Evolutionary conservation across 495 filamentous ascomycete genomes (phyloP).

Genomic region (Patellaria atrata): DNA sequence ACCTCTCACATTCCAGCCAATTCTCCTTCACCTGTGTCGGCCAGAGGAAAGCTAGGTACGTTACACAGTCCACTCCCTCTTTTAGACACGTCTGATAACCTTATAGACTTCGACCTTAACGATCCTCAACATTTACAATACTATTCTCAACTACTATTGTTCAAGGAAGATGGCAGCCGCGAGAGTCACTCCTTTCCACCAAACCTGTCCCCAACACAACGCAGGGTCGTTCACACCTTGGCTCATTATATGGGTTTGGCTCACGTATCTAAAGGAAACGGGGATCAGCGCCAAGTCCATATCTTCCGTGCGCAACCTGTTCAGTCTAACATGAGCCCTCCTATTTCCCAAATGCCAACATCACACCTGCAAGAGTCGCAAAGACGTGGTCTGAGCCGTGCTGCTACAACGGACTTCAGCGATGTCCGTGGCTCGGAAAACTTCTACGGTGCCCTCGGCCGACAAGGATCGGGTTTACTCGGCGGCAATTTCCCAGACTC

Average conservation of each 20-base stretch:
- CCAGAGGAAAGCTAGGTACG: slow-evolving; percentile 47
- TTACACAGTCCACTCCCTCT: slow-evolving; percentile 3
- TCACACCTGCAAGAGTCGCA: slow-evolving; percentile 57
- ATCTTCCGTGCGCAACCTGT: slow-evolving; percentile 54
- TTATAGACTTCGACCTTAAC: slow-evolving; percentile 66
- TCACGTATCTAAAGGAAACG: slow-evolving; percentile 75
- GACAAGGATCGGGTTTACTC: slow-evolving; percentile 59
- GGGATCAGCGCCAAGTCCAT: slow-evolving; percentile 74
- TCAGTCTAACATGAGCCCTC: slow-evolving; percentile 49
- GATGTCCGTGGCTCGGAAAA: slow-evolving; percentile 63
- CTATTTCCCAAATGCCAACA: slow-evolving; percentile 41
- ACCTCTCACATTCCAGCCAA: slow-evolving; percentile 54
- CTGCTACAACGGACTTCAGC: slow-evolving; percentile 96
- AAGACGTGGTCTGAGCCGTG: slow-evolving; percentile 72
- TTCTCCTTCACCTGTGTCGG: slow-evolving; percentile 58
- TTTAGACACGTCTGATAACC: slow-evolving; percentile 1
- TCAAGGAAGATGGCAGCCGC: slow-evolving; percentile 61
- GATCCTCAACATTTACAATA: slow-evolving; percentile 75
- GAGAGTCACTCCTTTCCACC: slow-evolving; percentile 74
- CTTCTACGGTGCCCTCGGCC: slow-evolving; percentile 58
- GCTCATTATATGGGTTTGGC: slow-evolving; percentile 89
- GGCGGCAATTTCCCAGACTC: slow-evolving; percentile 80
- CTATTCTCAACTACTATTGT: slow-evolving; percentile 77
- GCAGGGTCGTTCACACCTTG: slow-evolving; percentile 80
- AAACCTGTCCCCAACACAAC: slow-evolving; percentile 64